These are phyloP conservation scores for Dillenia turbinata DNA, from an alignment of 164 flowering plant species.

Conservation along the genomic window DNA sequence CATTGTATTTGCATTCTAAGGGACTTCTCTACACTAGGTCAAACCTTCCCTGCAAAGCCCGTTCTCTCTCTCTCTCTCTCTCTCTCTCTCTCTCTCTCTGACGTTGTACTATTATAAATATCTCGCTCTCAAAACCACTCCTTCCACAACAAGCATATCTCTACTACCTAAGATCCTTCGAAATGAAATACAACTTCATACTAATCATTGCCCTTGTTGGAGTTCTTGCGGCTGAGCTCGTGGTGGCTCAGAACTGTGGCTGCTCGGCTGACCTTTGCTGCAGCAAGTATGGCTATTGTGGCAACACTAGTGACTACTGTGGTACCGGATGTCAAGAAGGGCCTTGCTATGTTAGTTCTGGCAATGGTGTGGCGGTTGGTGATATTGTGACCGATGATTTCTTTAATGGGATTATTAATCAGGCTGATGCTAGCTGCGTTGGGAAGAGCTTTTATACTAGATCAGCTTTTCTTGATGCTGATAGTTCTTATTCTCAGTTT, in stretches of 20 bases:
- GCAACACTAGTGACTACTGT: conserved; percentile 30
- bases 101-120: too few relatives aligned
- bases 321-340: conserved; percentile 38
- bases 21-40: too few relatives aligned
- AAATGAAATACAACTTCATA: too few relatives aligned
- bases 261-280: conserved; percentile 38
- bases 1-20: too few relatives aligned
- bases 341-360: conserved; percentile 22
- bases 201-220: not conserved
- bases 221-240: conserved; percentile 4
- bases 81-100: too few relatives aligned
- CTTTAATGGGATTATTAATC: conserved; percentile 30
- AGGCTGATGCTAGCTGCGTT: conserved; percentile 21
- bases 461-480: conserved; percentile 22
- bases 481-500: conserved; percentile 20
- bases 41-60: too few relatives aligned
- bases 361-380: conserved; percentile 19
- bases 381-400: conserved; percentile 31
- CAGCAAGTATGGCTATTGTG: conserved; percentile 46
- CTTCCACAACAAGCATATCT: too few relatives aligned
- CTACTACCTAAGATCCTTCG: too few relatives aligned
- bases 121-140: too few relatives aligned
- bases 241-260: conserved; percentile 34
- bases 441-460: conserved; percentile 33
- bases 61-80: too few relatives aligned